Evolutionary conservation across 2,329 filamentous ascomycete species (phyloP).

Genomic region (Alternaria viburni): DNA sequence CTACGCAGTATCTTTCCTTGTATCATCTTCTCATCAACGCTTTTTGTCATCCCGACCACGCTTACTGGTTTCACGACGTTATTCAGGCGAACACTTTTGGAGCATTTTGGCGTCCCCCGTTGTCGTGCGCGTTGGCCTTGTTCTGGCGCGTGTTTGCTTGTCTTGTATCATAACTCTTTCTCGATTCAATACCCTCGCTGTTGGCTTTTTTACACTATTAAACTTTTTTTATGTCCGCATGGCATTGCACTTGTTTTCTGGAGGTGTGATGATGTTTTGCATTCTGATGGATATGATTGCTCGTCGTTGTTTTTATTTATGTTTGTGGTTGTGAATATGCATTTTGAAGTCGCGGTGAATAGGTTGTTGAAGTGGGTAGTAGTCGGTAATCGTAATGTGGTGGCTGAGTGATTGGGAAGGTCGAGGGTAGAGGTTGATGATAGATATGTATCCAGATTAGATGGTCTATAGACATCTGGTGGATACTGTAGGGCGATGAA

Average conservation of each 20-base stretch:
- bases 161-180: not conserved
- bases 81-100: not conserved
- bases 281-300: not conserved
- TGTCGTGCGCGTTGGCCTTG: not conserved
- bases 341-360: not conserved
- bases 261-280: not conserved
- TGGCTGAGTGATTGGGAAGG: not conserved
- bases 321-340: not conserved
- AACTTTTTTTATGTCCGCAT: not conserved
- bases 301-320: not conserved
- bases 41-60: not conserved
- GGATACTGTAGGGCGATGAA: not conserved
- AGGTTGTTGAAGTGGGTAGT: not conserved
- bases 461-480: not conserved
- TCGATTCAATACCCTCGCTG: conserved; percentile 6
- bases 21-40: not conserved
- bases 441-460: not conserved
- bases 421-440: not conserved
- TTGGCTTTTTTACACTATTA: not conserved
- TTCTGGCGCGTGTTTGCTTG: not conserved
- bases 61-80: not conserved
- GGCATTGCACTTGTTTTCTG: not conserved
- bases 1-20: not conserved
- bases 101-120: not conserved
- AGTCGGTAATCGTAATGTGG: not conserved